Base-by-base conservation (phyloP, 2,329 filamentous ascomycete species). In the Verticillium albo-atrum region DNA sequence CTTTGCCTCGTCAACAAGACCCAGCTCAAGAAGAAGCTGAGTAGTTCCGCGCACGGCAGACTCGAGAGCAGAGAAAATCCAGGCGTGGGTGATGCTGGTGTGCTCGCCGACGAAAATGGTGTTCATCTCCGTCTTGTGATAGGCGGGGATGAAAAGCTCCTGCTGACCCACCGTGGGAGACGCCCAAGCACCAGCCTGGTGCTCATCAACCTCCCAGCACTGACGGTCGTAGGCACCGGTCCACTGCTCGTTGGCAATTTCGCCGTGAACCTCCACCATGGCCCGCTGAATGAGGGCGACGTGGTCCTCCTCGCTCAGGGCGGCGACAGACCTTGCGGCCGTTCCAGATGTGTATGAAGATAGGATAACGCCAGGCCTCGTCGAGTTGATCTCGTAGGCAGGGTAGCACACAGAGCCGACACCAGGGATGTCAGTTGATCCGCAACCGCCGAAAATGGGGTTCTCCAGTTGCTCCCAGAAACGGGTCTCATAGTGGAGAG, bases 201-300 rank as follows among this genome's bases (percentile, higher is more conserved):
- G 62, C 50, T 68, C 64, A 57, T 73, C 71, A 53, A 69, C 56
- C 5, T 70, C 58, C 71, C 71, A 73, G 60, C 71, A 73, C 12
- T 71, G 63, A n/a, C 69, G 64, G 56, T 69, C 67, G 54, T 72
- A 72, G 27, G 68, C 60, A 3, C 71, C 71, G 0, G 71, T 73
- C 55, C 70, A 74, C 5, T 66, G 56, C 54, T 68, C 64, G 34
- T 56, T 56, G 17, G 64, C 62, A 25, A 66, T 55, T 0, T 78
- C 70, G 2, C 88, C 87, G 67, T 90, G 87, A 15, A 88, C 79
- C 67, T 88, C 83, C 23, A 83, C 75, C 82, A 90, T 89, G 9
- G 86, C 83, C 37, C 87, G 81, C 63, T 88, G 80, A 2, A 88
- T 80, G 60, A 84, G 77, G 1, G 81, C 78, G 2, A 89, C 81